phyloP scores from a whole-genome alignment of 192 early-diverging fungal species.

The Gigaspora rosea region DNA sequence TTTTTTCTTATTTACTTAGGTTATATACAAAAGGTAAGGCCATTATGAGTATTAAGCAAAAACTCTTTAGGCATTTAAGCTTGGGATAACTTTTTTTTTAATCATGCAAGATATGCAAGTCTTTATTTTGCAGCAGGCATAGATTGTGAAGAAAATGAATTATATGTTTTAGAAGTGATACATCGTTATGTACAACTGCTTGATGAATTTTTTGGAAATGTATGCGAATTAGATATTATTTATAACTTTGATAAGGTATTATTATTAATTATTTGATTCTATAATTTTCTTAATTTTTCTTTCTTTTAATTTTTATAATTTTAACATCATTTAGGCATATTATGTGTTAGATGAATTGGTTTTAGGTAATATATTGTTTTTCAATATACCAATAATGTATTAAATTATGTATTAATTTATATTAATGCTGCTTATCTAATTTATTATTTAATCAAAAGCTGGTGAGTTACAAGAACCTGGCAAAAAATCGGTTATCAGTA shows the following conservation, averaged over 20 bases:
- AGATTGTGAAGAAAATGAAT: conserved; percentile 56
- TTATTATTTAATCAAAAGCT: background rate
- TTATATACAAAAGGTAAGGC: conserved; percentile 53
- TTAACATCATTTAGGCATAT: conserved; percentile 31
- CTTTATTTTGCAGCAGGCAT: conserved; percentile 53
- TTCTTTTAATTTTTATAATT: too few relatives aligned
- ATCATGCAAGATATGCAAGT: conserved; percentile 47
- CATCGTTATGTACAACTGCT: conserved; percentile 57
- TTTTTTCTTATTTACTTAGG: conserved; percentile 31
- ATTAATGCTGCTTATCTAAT: background rate
- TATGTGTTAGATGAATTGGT: conserved; percentile 51
- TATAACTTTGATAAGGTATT: conserved; percentile 50
- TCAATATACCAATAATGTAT: background rate
- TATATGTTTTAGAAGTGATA: conserved; percentile 50
- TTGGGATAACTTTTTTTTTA: background rate
- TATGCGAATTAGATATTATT: conserved; percentile 58
- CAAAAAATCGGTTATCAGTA: conserved; percentile 12
- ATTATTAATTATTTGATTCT: too few relatives aligned
- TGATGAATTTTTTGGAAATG: conserved; percentile 60
- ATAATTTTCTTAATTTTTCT: too few relatives aligned
- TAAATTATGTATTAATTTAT: background rate
- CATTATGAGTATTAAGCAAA: conserved; percentile 10
- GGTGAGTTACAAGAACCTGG: conserved; percentile 25
- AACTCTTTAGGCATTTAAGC: background rate
- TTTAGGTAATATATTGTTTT: conserved; percentile 24